These are phyloP conservation scores for Eimeria acervulina DNA, from an alignment of 169 alveolate genomes.

Conservation along the genomic window DNA sequence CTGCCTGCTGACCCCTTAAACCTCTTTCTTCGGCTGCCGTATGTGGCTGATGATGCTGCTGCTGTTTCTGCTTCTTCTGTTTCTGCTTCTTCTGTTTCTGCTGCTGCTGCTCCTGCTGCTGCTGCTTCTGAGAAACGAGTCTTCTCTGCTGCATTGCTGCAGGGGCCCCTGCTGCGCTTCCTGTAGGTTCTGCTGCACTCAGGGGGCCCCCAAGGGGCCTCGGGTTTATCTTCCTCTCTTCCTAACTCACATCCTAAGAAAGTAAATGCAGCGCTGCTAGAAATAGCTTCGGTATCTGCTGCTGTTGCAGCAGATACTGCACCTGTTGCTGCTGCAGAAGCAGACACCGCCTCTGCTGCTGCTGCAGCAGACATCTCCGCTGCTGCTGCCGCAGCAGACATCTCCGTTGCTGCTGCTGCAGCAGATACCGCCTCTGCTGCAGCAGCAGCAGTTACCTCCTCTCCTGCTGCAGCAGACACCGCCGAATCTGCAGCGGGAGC, in stretches of 20 bases:
- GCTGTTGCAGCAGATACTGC: too few species aligned
- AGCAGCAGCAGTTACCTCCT: background rate
- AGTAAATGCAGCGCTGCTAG: too few species aligned
- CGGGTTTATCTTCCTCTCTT: too few species aligned
- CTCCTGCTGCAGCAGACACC: background rate
- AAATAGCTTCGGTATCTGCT: too few species aligned
- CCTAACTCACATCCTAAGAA: too few species aligned
- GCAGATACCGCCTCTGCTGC: background rate
- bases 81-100: background rate
- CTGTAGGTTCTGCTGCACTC: background rate
- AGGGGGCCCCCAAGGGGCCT: background rate
- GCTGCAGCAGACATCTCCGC: background rate
- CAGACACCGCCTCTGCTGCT: background rate
- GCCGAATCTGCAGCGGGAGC: background rate
- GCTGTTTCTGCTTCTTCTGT: background rate
- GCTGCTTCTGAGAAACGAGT: background rate
- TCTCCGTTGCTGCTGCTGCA: background rate
- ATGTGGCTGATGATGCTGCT: background rate
- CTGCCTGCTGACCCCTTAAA: background rate
- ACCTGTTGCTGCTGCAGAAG: background rate
- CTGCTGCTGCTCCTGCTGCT: background rate
- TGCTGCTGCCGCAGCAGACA: background rate
- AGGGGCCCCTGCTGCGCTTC: constrained; percentile 12
- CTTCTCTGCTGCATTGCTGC: too few species aligned
- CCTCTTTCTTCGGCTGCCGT: background rate